Base-by-base conservation (phyloP, 129 eudicot species). In the Centrapalus pauciflorus region DNA sequence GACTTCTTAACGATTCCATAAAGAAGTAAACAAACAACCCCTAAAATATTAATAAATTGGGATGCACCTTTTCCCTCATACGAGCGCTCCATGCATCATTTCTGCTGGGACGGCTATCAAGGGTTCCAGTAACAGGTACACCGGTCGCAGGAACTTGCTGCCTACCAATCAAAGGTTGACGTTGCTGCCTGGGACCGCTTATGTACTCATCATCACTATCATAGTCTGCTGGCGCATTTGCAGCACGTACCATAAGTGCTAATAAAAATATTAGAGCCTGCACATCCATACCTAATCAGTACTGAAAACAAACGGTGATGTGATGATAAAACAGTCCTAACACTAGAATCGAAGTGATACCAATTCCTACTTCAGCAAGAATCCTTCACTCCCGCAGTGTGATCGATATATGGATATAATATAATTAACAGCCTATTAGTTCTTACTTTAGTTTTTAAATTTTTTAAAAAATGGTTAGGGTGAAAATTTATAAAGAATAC, bases 81-180 rank as follows among this genome's bases (percentile, higher is more conserved):
- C 96, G 91, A 58, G 95, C 79, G 57, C 98, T 92, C 98, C 98
- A 92, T 46, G 98, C 96, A 80, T 92, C 98, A 43, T 77, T 88
- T 54, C 98, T 80, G 66, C 80, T 82, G 50, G 95, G 80, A 17
- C 89, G 90, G 8, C 76, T 74, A 59, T 92, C 98, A 32, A 83
- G 87, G 77, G 87, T 16, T 75, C 82, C 84, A 50, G 87, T 66
- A 76, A 78, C 95, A 57, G 96, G 92, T 49, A 78, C 82, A 64
- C 91, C 96, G 0, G 86, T 76, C 12, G 82, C 84, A 12, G 95
- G 91, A 79, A 54, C 86, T 41, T 82, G 76, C 76, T 64, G 81
- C 46, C 90, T 76, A 68, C 71, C 76, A 61, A 92, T 83, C 62
- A 92, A 67, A 50, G 94, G 96, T 76, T 92, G 96, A 30, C 94